Evolutionary conservation across 1,284 basidiomycete genomes (phyloP), one percentile per base, ranked within the genome.

Genomic region (Cutaneotrichosporon mucoides): DNA sequence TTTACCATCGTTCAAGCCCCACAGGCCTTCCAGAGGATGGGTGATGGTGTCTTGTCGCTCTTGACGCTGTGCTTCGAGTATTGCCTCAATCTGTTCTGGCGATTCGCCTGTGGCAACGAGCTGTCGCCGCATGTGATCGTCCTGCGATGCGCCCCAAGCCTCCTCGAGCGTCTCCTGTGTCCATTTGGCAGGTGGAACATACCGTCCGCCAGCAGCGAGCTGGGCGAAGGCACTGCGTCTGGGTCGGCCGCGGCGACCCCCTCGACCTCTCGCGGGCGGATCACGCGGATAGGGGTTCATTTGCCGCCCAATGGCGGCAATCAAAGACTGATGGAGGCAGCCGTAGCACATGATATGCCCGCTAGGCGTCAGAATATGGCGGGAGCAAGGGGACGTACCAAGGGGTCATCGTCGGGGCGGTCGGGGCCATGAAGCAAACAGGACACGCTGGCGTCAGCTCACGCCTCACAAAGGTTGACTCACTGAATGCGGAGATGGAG

Each of bases 321-420:
- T 49, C 10, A 76, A 63, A 6, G 73, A 69, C 10, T 67, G 63
- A 50, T 70, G 70, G 33, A 76, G 68, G 56, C 75, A 76, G 48
- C 66, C 53, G 10, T 70, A 65, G 54, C 75, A 76, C n/a, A 75
- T 65, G 24, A 75, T 65, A 46, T 76, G 75, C 15, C 75, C 75
- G 48, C 74, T 76, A 57, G 6, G n/a, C 16, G 38, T 59, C 48
- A 53, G 53, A 36, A 44, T 37, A 37, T 5, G 4, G 13, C 11
- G 13, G 9, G 2, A 16, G 11, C 12, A 36, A 40, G 24, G 15
- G 1, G 10, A 66, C 68, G 56, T 33, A 76, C 74, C 75, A 76
- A 8, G 62, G 61, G 11, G 73, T 76, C 48, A 74, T 57, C 6
- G 75, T 69, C 1, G 75, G 69, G 45, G 65, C 61, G 0, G 63